Percentiles rank a stretch among this genome's conserved stretches.
Conservation (phyloP, 1,284 basidiomycete genomes). For the Melanopsichium pennsylvanicum region DNA sequence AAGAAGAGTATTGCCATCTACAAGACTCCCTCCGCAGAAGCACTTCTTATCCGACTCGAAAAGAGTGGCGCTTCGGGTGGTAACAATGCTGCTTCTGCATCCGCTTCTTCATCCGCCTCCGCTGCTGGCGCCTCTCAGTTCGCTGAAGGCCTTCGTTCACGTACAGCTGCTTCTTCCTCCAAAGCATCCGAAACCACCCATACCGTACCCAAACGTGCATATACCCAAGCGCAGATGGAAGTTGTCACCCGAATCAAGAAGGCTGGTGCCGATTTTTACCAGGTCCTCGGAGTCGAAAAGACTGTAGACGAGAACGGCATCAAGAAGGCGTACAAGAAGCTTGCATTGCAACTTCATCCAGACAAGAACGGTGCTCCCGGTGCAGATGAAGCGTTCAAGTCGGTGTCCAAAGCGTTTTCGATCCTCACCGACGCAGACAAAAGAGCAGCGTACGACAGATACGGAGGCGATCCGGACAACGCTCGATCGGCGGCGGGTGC, state of each 20-base stretch:
- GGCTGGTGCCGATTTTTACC: conserved; percentile 91
- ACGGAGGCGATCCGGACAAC: conserved; percentile 85
- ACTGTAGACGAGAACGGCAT: conserved; percentile 79
- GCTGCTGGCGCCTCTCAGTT: conserved; percentile 70
- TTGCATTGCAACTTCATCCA: conserved; percentile 91
- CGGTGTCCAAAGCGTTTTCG: conserved; percentile 97
- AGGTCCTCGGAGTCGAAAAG: conserved; percentile 84
- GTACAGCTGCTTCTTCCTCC: conserved; percentile 59
- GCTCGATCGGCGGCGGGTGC: conserved; percentile 75
- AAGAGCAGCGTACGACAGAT: conserved; percentile 84
- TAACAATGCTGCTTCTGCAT: conserved; percentile 66
- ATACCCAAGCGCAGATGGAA: conserved; percentile 82
- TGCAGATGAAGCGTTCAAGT: conserved; percentile 98
- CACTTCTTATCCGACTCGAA: conserved; percentile 73
- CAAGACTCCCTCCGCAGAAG: conserved; percentile 79
- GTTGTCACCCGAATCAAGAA: conserved; percentile 84
- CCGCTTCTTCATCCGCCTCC: conserved; percentile 71
- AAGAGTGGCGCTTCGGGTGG: conserved; percentile 63
- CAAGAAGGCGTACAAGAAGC: conserved; percentile 97
- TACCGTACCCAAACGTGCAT: conserved; percentile 74
- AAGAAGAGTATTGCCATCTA: conserved; percentile 87
- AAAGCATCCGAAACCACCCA: conserved; percentile 63
- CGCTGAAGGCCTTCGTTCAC: conserved; percentile 66
- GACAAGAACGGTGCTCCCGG: conserved; percentile 98
- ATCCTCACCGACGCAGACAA: conserved; percentile 92